These are phyloP conservation scores for Vigna nakashimae DNA, from an alignment of 306 rosid genomes.

Conservation along the genomic window DNA sequence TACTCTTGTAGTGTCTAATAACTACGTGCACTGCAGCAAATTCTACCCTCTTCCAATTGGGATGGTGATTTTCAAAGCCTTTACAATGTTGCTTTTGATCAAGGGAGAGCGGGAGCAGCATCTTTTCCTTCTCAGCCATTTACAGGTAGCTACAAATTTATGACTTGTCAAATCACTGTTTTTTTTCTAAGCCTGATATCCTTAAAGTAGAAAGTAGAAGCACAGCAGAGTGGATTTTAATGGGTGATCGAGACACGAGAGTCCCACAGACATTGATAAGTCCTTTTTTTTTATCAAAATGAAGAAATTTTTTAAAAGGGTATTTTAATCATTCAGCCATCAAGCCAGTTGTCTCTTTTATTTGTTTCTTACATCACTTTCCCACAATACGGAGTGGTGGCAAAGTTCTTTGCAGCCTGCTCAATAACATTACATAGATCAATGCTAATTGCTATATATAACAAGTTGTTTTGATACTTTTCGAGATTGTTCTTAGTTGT, in stretches of 20 bases:
- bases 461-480: slow-evolving; percentile 1
- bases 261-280: slow-evolving; percentile 48
- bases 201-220: slow-evolving; percentile 38
- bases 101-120: slow-evolving; percentile 51
- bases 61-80: slow-evolving; percentile 70
- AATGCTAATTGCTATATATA: not conserved
- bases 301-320: not conserved
- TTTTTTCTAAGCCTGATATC: slow-evolving; percentile 26
- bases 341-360: slow-evolving; percentile 18
- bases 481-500: no score
- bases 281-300: slow-evolving; percentile 39
- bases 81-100: slow-evolving; percentile 58
- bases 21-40: slow-evolving; percentile 56
- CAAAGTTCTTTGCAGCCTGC: slow-evolving; percentile 43
- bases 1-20: not conserved
- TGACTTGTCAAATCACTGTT: slow-evolving; percentile 42
- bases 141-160: slow-evolving; percentile 60
- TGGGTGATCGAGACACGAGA: slow-evolving; percentile 40
- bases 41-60: slow-evolving; percentile 63
- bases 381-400: slow-evolving; percentile 16
- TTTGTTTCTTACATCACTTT: slow-evolving; percentile 17
- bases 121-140: slow-evolving; percentile 65
- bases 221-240: slow-evolving; percentile 46
- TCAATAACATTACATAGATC: slow-evolving; percentile 18
- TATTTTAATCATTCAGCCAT: slow-evolving; percentile 33